Conservation (phyloP, 306 rosid genomes). For the Begonia loranthoides region DNA sequence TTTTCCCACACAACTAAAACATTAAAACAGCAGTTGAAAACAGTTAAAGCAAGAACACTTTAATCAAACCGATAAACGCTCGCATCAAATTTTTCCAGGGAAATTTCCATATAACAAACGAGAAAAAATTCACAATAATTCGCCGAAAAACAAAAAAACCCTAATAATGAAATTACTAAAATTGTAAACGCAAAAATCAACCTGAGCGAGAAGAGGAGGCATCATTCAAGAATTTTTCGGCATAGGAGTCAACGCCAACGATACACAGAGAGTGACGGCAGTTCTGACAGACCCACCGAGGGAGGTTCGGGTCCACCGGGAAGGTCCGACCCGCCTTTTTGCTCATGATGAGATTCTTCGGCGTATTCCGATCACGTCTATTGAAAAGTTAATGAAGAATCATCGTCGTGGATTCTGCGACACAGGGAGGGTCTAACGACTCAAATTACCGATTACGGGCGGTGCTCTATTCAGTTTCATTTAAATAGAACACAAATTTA, state of each 20-base stretch:
- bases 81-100: too few species aligned
- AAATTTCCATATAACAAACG: neutral
- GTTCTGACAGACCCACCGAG: slow-evolving; percentile 85
- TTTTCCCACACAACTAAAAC: too few species aligned
- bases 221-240: slow-evolving; percentile 69
- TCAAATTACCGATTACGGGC: too few species aligned
- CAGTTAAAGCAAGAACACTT: too few species aligned
- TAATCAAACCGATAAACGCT: too few species aligned
- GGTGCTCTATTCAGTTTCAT: too few species aligned
- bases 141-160: neutral
- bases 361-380: too few species aligned
- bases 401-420: too few species aligned
- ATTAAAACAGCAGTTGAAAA: too few species aligned
- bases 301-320: slow-evolving; percentile 67
- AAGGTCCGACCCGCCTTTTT: slow-evolving; percentile 51
- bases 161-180: neutral
- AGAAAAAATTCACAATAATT: neutral
- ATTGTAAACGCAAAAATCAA: slow-evolving; percentile 8
- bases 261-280: slow-evolving; percentile 70
- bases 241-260: slow-evolving; percentile 80
- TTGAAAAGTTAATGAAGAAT: too few species aligned
- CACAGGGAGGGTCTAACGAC: too few species aligned
- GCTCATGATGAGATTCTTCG: slow-evolving; percentile 10
- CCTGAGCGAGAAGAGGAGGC: slow-evolving; percentile 59
- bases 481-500: too few species aligned